A percentile compares a stretch with the other conserved stretches of the same genome.
Evolutionary conservation across 2,329 filamentous ascomycete genomes (phyloP).

Genomic region (Clonostachys chloroleuca): DNA sequence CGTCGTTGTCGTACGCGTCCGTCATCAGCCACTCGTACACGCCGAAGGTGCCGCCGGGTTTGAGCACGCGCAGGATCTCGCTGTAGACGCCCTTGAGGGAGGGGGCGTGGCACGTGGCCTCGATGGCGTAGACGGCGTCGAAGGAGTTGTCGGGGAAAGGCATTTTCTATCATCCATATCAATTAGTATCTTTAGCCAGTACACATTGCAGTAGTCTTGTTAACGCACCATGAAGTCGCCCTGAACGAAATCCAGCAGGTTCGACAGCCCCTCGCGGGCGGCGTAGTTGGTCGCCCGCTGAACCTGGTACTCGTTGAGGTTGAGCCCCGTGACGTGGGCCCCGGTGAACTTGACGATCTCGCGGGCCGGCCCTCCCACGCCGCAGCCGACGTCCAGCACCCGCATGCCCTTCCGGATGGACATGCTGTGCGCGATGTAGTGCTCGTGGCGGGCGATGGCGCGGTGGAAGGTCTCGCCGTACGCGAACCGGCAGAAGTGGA

Average conservation of each 20-base stretch:
- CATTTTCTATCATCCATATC: slow-evolving; percentile 63
- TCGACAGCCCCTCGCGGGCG: slow-evolving; percentile 67
- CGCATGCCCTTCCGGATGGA: slow-evolving; percentile 75
- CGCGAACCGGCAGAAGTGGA: slow-evolving; percentile 94
- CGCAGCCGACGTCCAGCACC: slow-evolving; percentile 92
- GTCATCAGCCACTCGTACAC: slow-evolving; percentile 99
- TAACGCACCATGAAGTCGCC: slow-evolving; percentile 81
- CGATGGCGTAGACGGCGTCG: slow-evolving; percentile 91
- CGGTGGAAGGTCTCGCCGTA: slow-evolving; percentile 79
- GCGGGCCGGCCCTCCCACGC: slow-evolving; percentile 88
- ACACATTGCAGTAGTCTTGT: neutral
- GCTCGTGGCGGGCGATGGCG: slow-evolving; percentile 89
- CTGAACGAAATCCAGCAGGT: slow-evolving; percentile 80
- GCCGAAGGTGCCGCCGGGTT: slow-evolving; percentile 90
- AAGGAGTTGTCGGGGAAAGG: slow-evolving; percentile 83
- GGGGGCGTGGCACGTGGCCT: slow-evolving; percentile 89
- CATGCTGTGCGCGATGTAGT: slow-evolving; percentile 87
- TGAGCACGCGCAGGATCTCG: slow-evolving; percentile 86
- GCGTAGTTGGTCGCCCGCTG: slow-evolving; percentile 80
- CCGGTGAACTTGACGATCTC: slow-evolving; percentile 93
- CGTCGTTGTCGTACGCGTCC: slow-evolving; percentile 83
- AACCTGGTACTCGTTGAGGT: slow-evolving; percentile 98
- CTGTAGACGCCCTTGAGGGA: slow-evolving; percentile 82
- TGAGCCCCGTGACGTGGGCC: slow-evolving; percentile 79
- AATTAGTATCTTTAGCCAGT: neutral